Evolutionary conservation across 331 rosid species (phyloP), one percentile per base, ranked within the genome.

Genomic region (Stylosanthes scabra): DNA sequence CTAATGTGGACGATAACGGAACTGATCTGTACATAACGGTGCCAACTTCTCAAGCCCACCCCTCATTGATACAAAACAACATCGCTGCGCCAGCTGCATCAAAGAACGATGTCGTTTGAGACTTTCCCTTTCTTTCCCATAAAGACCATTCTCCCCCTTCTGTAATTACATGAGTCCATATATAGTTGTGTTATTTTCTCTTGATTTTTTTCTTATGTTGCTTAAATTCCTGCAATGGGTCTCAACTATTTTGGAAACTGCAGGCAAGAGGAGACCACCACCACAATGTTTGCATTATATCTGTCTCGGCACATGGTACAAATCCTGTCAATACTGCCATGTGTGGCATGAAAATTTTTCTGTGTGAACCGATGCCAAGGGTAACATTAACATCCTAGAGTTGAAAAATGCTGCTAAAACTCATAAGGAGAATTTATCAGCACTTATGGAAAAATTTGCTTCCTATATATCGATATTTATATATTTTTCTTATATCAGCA

Each of bases 281-380:
- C 78, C 96, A 98, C 61, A 79, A 95, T 61, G 98, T 95, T 79
- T 95, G 99, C 87, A 92, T 95, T 9, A 95, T 95, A 46, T 98
- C 99, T 47, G 96, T 92, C 70, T 95, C 99, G 6, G 99, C 99
- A 40, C 99, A 95, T 70, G 99, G 99, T 62, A 95, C 99, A 39
- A 95, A 95, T 81, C 99, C 99, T 46, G 99, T 98, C 52, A 95
- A 98, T 78, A 98, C 99, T 76, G 99, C 99, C 31, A 95, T 95
- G 99, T 85, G 91, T 81, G 99, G 99, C 76, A 95, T 95, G 99
- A 90, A 92, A 81, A 95, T 95, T 67, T 95, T 67, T 28, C 96
- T 2, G 81, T 95, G 14, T 98, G 99, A 82, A 95, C 99, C 41
- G 99, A 95, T 88, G 90, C 99, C 57, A 87, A 95, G 83, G 99